phyloP scores from a whole-genome alignment of 2,329 filamentous ascomycete genomes.

The Aspergillus calidoustus region DNA sequence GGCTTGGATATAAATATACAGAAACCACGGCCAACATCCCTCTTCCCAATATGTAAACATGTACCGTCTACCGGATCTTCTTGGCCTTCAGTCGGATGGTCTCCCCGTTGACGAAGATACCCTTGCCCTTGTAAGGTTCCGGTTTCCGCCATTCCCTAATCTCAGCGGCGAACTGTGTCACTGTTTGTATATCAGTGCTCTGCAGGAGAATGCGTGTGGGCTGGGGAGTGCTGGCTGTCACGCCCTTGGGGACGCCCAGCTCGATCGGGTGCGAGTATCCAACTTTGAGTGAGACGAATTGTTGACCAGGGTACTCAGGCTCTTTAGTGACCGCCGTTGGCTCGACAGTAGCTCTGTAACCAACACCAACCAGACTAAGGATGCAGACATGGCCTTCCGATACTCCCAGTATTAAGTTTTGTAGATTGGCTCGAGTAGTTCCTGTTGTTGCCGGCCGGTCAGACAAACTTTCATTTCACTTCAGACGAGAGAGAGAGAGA shows the following conservation, averaged over 20 bases:
- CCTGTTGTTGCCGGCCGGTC: slow-evolving; percentile 57
- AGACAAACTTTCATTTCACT: slow-evolving; percentile 18
- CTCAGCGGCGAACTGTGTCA: slow-evolving; percentile 88
- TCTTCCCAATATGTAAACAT: slow-evolving; percentile 31
- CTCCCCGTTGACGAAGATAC: slow-evolving; percentile 96
- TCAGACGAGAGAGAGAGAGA: neutral
- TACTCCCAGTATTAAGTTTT: slow-evolving; percentile 89
- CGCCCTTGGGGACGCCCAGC: slow-evolving; percentile 77
- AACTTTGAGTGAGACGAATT: slow-evolving; percentile 91
- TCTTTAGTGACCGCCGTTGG: slow-evolving; percentile 68
- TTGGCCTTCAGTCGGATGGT: slow-evolving; percentile 98
- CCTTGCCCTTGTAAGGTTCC: slow-evolving; percentile 99
- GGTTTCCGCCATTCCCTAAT: slow-evolving; percentile 88
- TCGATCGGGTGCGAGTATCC: slow-evolving; percentile 97
- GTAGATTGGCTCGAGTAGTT: slow-evolving; percentile 85
- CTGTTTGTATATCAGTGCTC: slow-evolving; percentile 80
- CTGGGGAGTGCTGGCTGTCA: slow-evolving; percentile 85
- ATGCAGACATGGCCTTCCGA: slow-evolving; percentile 96
- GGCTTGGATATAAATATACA: slow-evolving; percentile 35
- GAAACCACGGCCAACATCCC: slow-evolving; percentile 28
- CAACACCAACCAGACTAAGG: slow-evolving; percentile 89
- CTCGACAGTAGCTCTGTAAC: slow-evolving; percentile 89
- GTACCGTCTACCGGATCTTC: slow-evolving; percentile 77
- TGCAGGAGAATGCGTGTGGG: slow-evolving; percentile 91
- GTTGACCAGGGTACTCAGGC: slow-evolving; percentile 76